Evolutionary conservation across 148 eudicot genomes (phyloP).

Genomic region (Beta vulgaris): DNA sequence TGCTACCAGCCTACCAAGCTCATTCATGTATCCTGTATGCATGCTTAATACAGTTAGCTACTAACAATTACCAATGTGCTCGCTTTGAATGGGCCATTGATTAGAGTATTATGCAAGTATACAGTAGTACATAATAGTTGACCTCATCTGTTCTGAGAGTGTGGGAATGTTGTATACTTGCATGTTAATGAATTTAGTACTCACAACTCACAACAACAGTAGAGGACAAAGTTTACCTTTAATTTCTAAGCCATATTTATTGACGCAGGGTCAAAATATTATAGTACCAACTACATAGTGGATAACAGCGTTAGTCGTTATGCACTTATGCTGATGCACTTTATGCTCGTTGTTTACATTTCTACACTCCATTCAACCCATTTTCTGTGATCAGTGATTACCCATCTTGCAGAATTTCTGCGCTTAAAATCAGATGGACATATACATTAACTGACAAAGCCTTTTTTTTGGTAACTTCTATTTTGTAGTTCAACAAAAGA

Average conservation of each 20-base stretch:
- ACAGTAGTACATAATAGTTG: not conserved
- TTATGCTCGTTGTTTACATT: too few relatives aligned
- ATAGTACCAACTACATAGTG: too few relatives aligned
- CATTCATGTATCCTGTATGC: too few relatives aligned
- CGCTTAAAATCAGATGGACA: not conserved
- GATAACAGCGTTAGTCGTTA: not conserved
- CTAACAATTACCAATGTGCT: not conserved
- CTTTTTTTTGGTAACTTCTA: too few relatives aligned
- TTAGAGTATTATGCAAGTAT: not conserved
- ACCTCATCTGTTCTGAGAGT: conserved; percentile 11
- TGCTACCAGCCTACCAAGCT: too few relatives aligned
- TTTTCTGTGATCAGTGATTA: not conserved
- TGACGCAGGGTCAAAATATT: too few relatives aligned
- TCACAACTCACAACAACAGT: not conserved
- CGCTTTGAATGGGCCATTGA: not conserved
- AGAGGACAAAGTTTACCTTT: conserved; percentile 23
- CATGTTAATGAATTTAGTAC: not conserved
- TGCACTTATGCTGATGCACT: too few relatives aligned
- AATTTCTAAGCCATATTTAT: too few relatives aligned
- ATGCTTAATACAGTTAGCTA: not conserved
- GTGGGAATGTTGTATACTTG: not conserved
- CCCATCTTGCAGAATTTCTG: not conserved
- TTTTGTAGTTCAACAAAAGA: not conserved
- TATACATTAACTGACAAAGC: not conserved
- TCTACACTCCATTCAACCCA: not conserved